Conservation (phyloP, 345 rosid genomes). For the Populus ilicifolia region DNA sequence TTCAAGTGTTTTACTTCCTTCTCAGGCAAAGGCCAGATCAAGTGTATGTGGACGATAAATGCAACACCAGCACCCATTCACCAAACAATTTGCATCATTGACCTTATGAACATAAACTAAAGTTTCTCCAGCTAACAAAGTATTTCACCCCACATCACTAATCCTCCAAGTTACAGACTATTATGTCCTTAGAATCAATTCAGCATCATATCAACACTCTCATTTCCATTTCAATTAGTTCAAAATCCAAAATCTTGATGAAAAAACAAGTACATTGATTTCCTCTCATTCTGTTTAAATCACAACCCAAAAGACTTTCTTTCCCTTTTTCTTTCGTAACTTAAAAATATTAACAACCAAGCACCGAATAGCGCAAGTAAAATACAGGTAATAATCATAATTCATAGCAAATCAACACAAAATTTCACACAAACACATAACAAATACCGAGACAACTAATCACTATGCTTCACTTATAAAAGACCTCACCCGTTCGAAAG, state of each 20-base stretch:
- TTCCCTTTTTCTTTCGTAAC: background rate
- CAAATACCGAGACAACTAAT: too few species aligned
- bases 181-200: background rate
- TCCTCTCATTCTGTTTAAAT: background rate
- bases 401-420: background rate
- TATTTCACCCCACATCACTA: background rate
- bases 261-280: background rate
- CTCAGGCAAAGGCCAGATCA: background rate
- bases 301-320: background rate
- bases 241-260: background rate
- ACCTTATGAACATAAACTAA: background rate
- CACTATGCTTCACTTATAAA: background rate
- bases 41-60: background rate
- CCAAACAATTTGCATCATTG: background rate
- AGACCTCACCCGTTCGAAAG: conserved; percentile 79
- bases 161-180: background rate
- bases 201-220: background rate
- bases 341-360: background rate
- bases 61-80: background rate
- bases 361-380: background rate
- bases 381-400: background rate
- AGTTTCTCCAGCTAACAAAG: background rate
- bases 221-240: background rate
- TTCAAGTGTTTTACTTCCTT: background rate
- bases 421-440: background rate